A percentile compares a stretch with the other conserved stretches of the same genome.
These are phyloP conservation scores for Hypoxylon sp. DNA, from an alignment of 2,329 filamentous ascomycete genomes.

Conservation along the genomic window DNA sequence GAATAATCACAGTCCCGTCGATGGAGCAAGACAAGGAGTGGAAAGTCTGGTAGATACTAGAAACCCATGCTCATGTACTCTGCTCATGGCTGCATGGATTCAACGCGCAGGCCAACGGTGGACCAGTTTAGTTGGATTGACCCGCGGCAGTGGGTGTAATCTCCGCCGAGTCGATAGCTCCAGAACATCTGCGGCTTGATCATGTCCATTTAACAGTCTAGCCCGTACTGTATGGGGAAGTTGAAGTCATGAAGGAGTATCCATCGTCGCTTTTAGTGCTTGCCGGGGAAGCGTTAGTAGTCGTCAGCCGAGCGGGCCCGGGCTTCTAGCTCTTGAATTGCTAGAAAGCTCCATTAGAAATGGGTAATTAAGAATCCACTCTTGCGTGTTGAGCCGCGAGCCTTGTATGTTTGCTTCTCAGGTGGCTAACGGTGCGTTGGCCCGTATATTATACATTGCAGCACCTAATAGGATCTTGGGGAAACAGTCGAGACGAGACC, in stretches of 20 bases:
- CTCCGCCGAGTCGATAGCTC: conserved; percentile 45
- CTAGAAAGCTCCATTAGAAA: conserved; percentile 22
- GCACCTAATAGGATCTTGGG: conserved; percentile 24
- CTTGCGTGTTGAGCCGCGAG: conserved; percentile 25
- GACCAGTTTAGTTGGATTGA: conserved; percentile 50
- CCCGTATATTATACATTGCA: conserved; percentile 7
- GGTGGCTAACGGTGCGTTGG: conserved; percentile 17
- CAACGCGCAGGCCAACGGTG: conserved; percentile 24
- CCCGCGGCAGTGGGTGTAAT: conserved; percentile 56
- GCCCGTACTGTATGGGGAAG: conserved; percentile 49
- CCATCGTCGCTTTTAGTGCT: conserved; percentile 20
- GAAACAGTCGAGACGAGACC: conserved; percentile 29
- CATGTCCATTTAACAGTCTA: conserved; percentile 41
- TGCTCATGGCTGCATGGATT: conserved; percentile 45
- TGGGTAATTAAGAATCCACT: conserved; percentile 1
- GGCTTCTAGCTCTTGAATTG: conserved; percentile 33
- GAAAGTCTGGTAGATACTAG: conserved; percentile 24
- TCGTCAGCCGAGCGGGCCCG: conserved; percentile 36
- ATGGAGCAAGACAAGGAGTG: conserved; percentile 23
- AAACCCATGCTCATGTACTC: conserved; percentile 24
- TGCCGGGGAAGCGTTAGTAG: conserved; percentile 31
- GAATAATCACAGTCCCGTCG: conserved; percentile 34
- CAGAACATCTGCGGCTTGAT: conserved; percentile 45
- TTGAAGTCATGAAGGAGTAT: conserved; percentile 31
- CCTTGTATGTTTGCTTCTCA: conserved; percentile 24